These are phyloP conservation scores for Herpetospermum pedunculosum DNA, from an alignment of 306 rosid genomes.

Conservation along the genomic window DNA sequence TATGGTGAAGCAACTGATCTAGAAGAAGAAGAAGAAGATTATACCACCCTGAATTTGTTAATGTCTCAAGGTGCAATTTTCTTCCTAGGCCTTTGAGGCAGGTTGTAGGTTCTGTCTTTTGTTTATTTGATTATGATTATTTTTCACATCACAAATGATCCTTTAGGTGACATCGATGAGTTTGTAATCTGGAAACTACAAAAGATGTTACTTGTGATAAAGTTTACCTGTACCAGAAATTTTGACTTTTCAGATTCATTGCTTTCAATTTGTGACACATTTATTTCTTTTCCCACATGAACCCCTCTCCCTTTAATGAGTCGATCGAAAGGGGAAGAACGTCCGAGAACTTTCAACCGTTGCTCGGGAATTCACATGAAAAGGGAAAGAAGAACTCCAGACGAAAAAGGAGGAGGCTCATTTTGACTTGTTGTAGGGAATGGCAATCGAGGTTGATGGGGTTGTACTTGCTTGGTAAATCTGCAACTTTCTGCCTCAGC, in stretches of 20 bases:
- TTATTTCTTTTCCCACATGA: neutral
- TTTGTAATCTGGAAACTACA: neutral
- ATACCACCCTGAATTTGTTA: neutral
- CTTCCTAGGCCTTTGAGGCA: constrained; percentile 30
- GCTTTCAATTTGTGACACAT: neutral
- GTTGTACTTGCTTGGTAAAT: neutral
- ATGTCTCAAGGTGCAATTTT: constrained; percentile 9
- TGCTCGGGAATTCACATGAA: neutral
- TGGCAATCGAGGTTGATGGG: neutral
- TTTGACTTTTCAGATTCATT: neutral
- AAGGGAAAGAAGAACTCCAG: neutral
- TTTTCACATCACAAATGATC: constrained; percentile 32
- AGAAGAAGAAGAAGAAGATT: neutral
- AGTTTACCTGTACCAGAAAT: neutral
- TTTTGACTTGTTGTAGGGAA: neutral
- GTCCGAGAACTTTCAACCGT: neutral
- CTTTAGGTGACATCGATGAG: constrained; percentile 25
- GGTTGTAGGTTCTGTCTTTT: constrained; percentile 23
- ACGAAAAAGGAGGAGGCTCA: neutral
- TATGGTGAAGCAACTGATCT: constrained; percentile 46
- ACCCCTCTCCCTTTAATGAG: neutral
- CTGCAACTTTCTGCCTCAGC: neutral
- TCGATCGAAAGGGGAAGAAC: neutral
- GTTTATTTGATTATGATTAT: constrained; percentile 12
- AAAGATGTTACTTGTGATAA: neutral